phyloP scores from a whole-genome alignment of 345 rosid species.

The Cardiospermum halicacabum region DNA sequence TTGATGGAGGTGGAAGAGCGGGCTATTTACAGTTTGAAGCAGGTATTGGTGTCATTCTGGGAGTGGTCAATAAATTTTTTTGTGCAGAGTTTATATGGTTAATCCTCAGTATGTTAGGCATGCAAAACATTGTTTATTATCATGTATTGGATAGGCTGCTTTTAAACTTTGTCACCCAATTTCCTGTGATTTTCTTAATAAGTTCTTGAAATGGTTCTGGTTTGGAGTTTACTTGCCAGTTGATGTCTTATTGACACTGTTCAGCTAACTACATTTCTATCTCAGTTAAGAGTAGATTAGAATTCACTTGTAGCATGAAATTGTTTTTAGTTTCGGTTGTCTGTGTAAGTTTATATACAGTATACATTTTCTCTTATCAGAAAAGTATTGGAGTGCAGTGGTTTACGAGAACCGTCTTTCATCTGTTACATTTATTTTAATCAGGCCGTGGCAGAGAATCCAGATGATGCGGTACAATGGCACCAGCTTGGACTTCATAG shows the following conservation, averaged over 20 bases:
- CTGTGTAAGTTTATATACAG: not conserved
- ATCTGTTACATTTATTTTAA: conserved; percentile 17
- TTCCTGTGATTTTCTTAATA: not conserved
- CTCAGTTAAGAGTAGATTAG: not conserved
- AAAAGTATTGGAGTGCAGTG: not conserved
- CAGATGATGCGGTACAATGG: conserved; percentile 84
- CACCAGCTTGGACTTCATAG: conserved; percentile 92
- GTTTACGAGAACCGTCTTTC: not conserved
- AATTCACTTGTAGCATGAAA: not conserved
- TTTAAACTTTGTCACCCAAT: not conserved
- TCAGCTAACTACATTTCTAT: not conserved
- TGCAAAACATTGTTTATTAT: not conserved
- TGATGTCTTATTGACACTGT: not conserved
- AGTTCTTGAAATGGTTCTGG: not conserved
- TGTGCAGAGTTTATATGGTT: not conserved
- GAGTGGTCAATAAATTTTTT: not conserved
- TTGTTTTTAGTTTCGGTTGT: not conserved
- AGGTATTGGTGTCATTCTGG: conserved; percentile 37
- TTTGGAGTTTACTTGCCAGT: not conserved
- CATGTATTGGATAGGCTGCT: not conserved
- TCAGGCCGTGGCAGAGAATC: conserved; percentile 78
- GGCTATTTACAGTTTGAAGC: conserved; percentile 77
- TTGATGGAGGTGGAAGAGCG: conserved; percentile 64
- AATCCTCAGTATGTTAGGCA: not conserved
- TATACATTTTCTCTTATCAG: not conserved